Conservation (phyloP, 176 grass and related monocot genomes). For the Lolium rigidum region DNA sequence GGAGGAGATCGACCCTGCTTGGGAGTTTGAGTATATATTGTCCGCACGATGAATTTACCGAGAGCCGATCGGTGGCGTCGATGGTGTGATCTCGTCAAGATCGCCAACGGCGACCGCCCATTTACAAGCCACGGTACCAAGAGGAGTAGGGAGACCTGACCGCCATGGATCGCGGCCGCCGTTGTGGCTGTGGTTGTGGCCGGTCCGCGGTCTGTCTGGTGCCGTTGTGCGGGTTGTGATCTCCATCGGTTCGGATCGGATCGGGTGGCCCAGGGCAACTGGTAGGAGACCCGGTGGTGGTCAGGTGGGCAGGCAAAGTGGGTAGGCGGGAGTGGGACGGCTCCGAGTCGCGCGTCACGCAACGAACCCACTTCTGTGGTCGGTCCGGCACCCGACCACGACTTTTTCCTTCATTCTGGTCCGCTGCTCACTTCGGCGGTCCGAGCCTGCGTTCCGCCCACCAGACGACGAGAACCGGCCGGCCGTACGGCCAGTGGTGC, state of each 20-base stretch:
- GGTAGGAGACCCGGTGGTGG: not conserved
- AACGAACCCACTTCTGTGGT: not conserved
- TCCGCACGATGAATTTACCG: not conserved
- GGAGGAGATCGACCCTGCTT: not conserved
- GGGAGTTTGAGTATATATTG: not conserved
- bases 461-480: too few species aligned
- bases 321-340: not conserved
- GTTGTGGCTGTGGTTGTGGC: not conserved
- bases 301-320: not conserved
- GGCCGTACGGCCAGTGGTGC: too few species aligned
- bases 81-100: slow-evolving; percentile 19
- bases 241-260: not conserved
- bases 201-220: not conserved
- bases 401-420: not conserved
- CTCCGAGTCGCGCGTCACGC: not conserved
- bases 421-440: too few species aligned
- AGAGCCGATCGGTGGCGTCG: not conserved
- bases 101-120: slow-evolving; percentile 3
- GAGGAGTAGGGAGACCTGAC: not conserved
- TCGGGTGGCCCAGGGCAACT: not conserved
- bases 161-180: not conserved
- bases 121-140: slow-evolving; percentile 15
- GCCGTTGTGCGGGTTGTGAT: not conserved
- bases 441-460: too few species aligned
- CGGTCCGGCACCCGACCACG: not conserved